A percentile compares a stretch with the other conserved stretches of the same genome.
phyloP scores from a whole-genome alignment of 129 eudicot genomes.

The Artemisia annua region DNA sequence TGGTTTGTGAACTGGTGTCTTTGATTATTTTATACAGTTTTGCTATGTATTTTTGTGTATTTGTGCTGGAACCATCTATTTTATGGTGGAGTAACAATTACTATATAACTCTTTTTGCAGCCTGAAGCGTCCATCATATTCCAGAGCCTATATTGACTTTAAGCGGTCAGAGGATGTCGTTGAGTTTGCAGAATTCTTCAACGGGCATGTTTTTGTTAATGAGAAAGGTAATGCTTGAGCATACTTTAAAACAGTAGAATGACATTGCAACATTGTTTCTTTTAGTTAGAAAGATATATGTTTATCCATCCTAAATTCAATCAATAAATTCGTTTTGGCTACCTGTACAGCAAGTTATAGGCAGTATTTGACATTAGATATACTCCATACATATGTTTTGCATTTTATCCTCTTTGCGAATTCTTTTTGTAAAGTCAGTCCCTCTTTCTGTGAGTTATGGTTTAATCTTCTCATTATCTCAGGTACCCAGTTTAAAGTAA shows the following conservation, averaged over 20 bases:
- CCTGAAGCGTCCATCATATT: slow-evolving; percentile 50
- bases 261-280: not conserved
- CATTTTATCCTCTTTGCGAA: not conserved
- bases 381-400: not conserved
- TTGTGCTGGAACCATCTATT: not conserved
- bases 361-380: slow-evolving; percentile 1
- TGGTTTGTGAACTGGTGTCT: slow-evolving; percentile 37
- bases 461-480: slow-evolving; percentile 2
- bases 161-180: slow-evolving; percentile 77
- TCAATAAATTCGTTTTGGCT: too few relatives aligned
- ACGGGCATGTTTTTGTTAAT: slow-evolving; percentile 86
- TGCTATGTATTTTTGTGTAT: not conserved
- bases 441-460: not conserved
- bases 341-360: too few relatives aligned
- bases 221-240: slow-evolving; percentile 68
- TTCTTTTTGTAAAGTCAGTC: too few relatives aligned
- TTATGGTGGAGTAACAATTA: slow-evolving; percentile 15
- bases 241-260: not conserved
- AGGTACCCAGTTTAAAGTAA: slow-evolving; percentile 81
- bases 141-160: slow-evolving; percentile 83
- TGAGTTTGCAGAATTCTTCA: slow-evolving; percentile 90
- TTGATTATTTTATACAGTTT: not conserved
- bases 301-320: not conserved
- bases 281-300: not conserved
- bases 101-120: slow-evolving; percentile 50